Percentiles rank a stretch among this genome's conserved stretches.
phyloP scores from a whole-genome alignment of 257 asterid genomes.

The Schizonepeta tenuifolia region DNA sequence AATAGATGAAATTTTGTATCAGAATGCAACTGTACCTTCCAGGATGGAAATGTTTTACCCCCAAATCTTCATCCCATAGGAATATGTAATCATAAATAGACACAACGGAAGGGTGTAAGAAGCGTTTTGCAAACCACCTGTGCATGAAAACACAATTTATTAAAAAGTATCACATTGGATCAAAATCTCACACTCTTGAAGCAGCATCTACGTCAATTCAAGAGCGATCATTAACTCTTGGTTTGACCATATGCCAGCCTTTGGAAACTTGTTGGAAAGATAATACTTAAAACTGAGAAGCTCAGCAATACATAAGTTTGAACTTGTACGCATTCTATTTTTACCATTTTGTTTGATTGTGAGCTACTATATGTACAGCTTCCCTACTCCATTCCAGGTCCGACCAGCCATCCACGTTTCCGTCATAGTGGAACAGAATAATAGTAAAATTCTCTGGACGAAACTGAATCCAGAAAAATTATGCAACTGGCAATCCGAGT shows the following conservation, averaged over 20 bases:
- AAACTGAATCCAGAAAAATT: constrained; percentile 65
- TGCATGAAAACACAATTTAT: constrained; percentile 13
- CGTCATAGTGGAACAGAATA: constrained; percentile 90
- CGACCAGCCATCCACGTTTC: constrained; percentile 88
- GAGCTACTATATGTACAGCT: constrained; percentile 88
- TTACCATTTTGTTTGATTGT: constrained; percentile 95
- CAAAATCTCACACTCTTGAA: constrained; percentile 8
- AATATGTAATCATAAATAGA: constrained; percentile 86
- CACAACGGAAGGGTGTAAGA: constrained; percentile 87
- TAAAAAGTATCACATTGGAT: neutral
- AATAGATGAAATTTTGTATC: neutral
- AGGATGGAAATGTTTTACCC: constrained; percentile 82
- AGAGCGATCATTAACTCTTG: neutral
- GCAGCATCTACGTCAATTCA: neutral
- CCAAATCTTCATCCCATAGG: constrained; percentile 99
- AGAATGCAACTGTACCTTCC: constrained; percentile 62
- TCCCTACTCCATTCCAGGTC: constrained; percentile 84
- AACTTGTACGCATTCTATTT: constrained; percentile 20
- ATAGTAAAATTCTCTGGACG: constrained; percentile 87
- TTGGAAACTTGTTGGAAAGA: constrained; percentile 13
- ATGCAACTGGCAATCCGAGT: constrained; percentile 30
- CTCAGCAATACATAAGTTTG: neutral
- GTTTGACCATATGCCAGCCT: neutral
- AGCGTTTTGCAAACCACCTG: constrained; percentile 99
- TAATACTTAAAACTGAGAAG: neutral